Percentiles rank a stretch among this genome's conserved stretches.
Evolutionary conservation across 1,284 basidiomycete genomes (phyloP).

Genomic region (Trametes versicolor): DNA sequence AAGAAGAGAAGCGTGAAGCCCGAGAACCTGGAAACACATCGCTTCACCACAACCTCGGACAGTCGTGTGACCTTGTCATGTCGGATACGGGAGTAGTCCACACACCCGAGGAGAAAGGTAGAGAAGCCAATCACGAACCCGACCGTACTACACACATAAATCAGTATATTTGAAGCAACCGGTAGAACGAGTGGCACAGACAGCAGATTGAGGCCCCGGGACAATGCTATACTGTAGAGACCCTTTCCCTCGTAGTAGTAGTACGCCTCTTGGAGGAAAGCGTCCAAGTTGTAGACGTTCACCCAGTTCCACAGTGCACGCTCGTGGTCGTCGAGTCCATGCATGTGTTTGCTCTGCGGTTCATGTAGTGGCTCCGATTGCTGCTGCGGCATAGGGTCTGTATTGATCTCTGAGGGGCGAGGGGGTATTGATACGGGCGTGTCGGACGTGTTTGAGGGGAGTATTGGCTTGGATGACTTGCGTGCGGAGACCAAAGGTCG

Average conservation of each 20-base stretch:
- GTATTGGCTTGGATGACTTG: constrained; percentile 41
- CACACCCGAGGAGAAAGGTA: constrained; percentile 93
- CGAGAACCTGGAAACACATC: constrained; percentile 89
- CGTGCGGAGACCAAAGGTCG: constrained; percentile 41
- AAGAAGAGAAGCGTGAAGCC: constrained; percentile 87
- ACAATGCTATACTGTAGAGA: constrained; percentile 92
- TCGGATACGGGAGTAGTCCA: constrained; percentile 88
- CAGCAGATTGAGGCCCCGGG: constrained; percentile 91
- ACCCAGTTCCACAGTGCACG: constrained; percentile 98
- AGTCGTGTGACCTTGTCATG: constrained; percentile 71
- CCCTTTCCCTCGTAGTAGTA: constrained; percentile 97
- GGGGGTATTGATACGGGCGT: constrained; percentile 60
- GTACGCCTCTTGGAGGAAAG: constrained; percentile 95
- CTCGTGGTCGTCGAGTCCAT: constrained; percentile 86
- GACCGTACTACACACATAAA: constrained; percentile 74
- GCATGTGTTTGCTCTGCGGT: constrained; percentile 60
- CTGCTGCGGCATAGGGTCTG: constrained; percentile 40
- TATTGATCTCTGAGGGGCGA: constrained; percentile 72
- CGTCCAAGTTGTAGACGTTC: constrained; percentile 96
- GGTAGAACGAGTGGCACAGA: constrained; percentile 56
- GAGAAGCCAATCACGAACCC: constrained; percentile 98
- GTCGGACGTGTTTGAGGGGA: constrained; percentile 44
- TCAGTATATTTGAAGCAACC: constrained; percentile 37
- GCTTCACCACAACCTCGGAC: constrained; percentile 82
- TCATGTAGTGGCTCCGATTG: constrained; percentile 44